Percentiles rank a stretch among this genome's conserved stretches.
Conservation (phyloP, 169 alveolate genomes). For the Cryptosporidium ryanae region DNA sequence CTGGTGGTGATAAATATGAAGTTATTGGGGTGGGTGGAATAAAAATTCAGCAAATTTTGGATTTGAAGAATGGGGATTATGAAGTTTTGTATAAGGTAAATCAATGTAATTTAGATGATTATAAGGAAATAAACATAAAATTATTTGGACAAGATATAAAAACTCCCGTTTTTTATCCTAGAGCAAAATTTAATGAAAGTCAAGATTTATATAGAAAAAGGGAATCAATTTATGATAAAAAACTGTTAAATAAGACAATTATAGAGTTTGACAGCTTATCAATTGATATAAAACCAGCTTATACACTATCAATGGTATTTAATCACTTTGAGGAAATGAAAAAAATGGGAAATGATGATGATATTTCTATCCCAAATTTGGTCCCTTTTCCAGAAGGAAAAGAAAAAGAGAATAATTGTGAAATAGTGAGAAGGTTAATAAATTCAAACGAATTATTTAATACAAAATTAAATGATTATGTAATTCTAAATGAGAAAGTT, state of each 20-base stretch:
- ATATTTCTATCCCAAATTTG: slow-evolving; percentile 40
- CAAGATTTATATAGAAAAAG: neutral
- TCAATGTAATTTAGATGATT: slow-evolving; percentile 51
- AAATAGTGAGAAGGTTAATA: slow-evolving; percentile 14
- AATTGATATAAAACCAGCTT: slow-evolving; percentile 65
- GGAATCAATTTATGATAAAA: slow-evolving; percentile 16
- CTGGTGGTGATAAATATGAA: slow-evolving; percentile 77
- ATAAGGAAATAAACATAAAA: slow-evolving; percentile 64
- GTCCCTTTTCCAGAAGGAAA: slow-evolving; percentile 52
- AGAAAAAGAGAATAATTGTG: neutral
- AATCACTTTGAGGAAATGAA: slow-evolving; percentile 65
- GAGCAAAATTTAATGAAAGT: neutral
- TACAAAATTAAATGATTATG: neutral
- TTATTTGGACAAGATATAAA: slow-evolving; percentile 49
- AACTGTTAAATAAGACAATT: slow-evolving; percentile 14
- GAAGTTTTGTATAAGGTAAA: slow-evolving; percentile 54
- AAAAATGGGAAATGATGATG: slow-evolving; percentile 61
- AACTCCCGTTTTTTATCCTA: slow-evolving; percentile 67
- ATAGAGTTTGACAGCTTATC: slow-evolving; percentile 44
- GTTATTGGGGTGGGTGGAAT: slow-evolving; percentile 77
- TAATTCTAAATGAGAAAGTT: slow-evolving; percentile 43
- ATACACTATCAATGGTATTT: slow-evolving; percentile 53
- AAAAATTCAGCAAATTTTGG: slow-evolving; percentile 75
- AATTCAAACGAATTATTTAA: slow-evolving; percentile 6
- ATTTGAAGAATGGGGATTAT: slow-evolving; percentile 74